Percentiles rank a stretch among this genome's conserved stretches.
Evolutionary conservation across 371 early-diverging fungal species (phyloP).

Genomic region (Mortierella polycephala): DNA sequence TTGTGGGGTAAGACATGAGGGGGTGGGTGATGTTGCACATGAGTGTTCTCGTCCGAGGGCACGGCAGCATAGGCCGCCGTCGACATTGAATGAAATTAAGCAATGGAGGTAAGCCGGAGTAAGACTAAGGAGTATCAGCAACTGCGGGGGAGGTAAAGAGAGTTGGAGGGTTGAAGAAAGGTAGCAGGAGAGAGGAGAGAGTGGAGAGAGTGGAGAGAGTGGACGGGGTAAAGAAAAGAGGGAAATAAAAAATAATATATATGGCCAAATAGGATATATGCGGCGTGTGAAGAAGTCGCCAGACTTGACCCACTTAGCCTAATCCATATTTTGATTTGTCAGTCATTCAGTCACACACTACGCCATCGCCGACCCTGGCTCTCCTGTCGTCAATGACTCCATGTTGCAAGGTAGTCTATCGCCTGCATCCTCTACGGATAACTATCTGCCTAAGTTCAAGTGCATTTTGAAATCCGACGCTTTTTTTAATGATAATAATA

Average conservation of each 20-base stretch:
- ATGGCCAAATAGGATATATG: background rate
- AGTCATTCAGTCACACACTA: too few relatives aligned
- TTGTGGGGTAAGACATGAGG: constrained; percentile 13
- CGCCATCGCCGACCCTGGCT: too few relatives aligned
- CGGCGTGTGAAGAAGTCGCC: background rate
- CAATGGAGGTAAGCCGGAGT: background rate
- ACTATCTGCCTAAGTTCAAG: too few relatives aligned
- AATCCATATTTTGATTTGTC: too few relatives aligned
- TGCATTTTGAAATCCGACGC: too few relatives aligned
- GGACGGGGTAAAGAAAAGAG: background rate
- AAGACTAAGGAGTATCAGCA: background rate
- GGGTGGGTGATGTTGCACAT: background rate
- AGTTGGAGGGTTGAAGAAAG: background rate
- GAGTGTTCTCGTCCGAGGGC: constrained; percentile 13
- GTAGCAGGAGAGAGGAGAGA: background rate
- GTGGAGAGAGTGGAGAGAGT: background rate
- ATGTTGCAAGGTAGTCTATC: too few relatives aligned
- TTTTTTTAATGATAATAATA: too few relatives aligned
- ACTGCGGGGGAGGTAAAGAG: background rate
- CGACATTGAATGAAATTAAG: constrained; percentile 3
- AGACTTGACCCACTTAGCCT: background rate
- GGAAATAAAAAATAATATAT: background rate
- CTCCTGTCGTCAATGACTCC: too few relatives aligned
- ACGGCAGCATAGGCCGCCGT: constrained; percentile 19
- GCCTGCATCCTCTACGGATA: too few relatives aligned